Base-by-base conservation (phyloP, 2,329 filamentous ascomycete species). In the Fusarium foetens region DNA sequence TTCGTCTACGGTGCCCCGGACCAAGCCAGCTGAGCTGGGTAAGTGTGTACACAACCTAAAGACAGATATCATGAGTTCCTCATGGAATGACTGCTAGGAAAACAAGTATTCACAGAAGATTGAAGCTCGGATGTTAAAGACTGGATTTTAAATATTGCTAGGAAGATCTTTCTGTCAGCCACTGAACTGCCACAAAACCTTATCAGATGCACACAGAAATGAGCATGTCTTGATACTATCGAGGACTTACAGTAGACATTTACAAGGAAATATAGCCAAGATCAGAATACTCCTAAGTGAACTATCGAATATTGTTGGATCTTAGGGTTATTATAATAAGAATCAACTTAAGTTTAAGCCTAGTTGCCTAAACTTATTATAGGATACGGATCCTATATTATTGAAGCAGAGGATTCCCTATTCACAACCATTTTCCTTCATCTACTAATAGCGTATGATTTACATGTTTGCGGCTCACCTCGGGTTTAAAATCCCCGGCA, bases 391-490 rank as follows among this genome's bases (percentile, higher is more conserved):
- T 38, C 33, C 23, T 52, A 16, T n/a, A 16, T n/a, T 31, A 12
- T 21, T 38, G 4, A 36, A 39, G 33, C 17, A 16, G 33, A n/a
- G 33, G 23, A 19, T 25, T 39, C 14, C 13, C 33, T 53, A 27
- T 39, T 39, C 25, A 39, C 23, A 53, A 27, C 29, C 48, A 35
- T 19, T 13, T 33, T 33, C 8, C n/a, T 25, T 35, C 21, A 13
- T 35, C 23, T 23, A 57, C 53, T 35, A 12, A 25, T 46, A 21
- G 16, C 19, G 23, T n/a, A 23, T 29, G 27, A 41, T 27, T 67
- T 61, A 27, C 39, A 67, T 35, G 6, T 45, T 49, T 60, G 49
- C 64, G 59, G 65, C 63, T 72, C 58, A 72, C 68, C 64, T 71
- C 64, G 68, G 68, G 55, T 63, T 52, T 63, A 31, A 58, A 39